Evolutionary conservation across 441 rosid species (phyloP), one percentile per base, ranked within the genome.

Genomic region (Raphanus hybrid): DNA sequence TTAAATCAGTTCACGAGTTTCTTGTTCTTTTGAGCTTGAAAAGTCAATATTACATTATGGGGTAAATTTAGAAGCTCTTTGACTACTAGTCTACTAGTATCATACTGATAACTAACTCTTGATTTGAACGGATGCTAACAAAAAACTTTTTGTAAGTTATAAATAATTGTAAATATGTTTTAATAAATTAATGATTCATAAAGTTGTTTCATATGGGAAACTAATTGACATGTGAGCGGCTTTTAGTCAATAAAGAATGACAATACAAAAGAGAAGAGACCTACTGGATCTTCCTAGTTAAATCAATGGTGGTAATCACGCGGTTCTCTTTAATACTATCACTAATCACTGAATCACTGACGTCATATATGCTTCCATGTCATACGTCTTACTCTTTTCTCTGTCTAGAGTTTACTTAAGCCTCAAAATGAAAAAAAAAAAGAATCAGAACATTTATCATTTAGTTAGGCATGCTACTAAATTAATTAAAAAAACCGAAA

Each of bases 321-420:
- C 68, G 67, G 34, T 76, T 69, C 10, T 52, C 57, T 20, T 50
- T 69, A 62, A 57, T 39, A 67, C 27, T 8, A 69, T 35, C 54
- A 64, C 64, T 58, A 67, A 58, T 39, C 64, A 43, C 14, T 60
- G 62, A 67, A 58, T 39, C 64, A 43, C 14, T 60, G 62, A 69
- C 79, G 34, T 29, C 34, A 29, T 29, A 29, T 29, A 5, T 29
- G 34, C 4, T 29, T 29, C 5, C 34, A 29, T 37, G 43, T 37
- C 41, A 64, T 45, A 18, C 62, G 62, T 66, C 67, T 71, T n/a
- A 66, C 57, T 70, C n/a, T 52, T 45, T 55, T 71, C 32, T 32
- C 43, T 71, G 34, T 71, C 15, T 32, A 71, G 41, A 43, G 29
- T 57, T 70, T 15, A 61, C 4, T 64, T 55, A 55, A 64, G 37